Evolutionary conservation across 305 asterid genomes (phyloP).

Genomic region (Euphrasia arctica): DNA sequence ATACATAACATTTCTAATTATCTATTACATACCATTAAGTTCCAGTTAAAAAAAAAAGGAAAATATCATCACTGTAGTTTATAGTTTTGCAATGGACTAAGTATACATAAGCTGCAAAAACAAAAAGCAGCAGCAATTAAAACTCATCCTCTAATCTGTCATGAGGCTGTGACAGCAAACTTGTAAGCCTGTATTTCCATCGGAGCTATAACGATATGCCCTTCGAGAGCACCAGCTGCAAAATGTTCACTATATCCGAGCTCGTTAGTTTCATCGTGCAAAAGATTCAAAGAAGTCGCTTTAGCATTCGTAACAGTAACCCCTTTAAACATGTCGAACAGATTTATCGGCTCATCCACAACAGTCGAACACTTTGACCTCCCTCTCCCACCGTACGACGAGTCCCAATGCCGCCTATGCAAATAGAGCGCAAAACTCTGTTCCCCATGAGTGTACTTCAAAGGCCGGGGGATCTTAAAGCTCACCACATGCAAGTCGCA

Average conservation of each 20-base stretch:
- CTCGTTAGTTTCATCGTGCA: constrained; percentile 66
- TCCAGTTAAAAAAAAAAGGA: too few species aligned
- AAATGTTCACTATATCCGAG: constrained; percentile 78
- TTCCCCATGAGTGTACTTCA: constrained; percentile 64
- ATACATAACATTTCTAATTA: constrained; percentile 12
- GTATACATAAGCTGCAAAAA: too few species aligned
- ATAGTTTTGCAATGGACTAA: too few species aligned
- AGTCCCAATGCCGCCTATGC: constrained; percentile 74
- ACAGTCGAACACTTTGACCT: constrained; percentile 66
- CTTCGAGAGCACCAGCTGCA: constrained; percentile 75
- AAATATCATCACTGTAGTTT: too few species aligned
- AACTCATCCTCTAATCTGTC: neutral
- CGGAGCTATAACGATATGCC: constrained; percentile 75
- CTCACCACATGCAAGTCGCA: constrained; percentile 85
- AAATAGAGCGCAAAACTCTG: constrained; percentile 58
- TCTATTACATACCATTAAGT: constrained; percentile 7
- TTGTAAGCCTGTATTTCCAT: constrained; percentile 97
- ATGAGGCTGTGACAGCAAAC: constrained; percentile 1
- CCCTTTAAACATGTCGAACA: constrained; percentile 77
- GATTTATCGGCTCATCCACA: constrained; percentile 60
- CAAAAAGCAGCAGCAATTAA: too few species aligned
- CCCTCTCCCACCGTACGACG: constrained; percentile 69
- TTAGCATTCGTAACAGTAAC: constrained; percentile 56
- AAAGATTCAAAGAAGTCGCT: constrained; percentile 72
- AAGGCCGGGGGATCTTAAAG: constrained; percentile 88